These are phyloP conservation scores for Dispira simplex DNA, from an alignment of 192 early-diverging fungal genomes.

Conservation along the genomic window DNA sequence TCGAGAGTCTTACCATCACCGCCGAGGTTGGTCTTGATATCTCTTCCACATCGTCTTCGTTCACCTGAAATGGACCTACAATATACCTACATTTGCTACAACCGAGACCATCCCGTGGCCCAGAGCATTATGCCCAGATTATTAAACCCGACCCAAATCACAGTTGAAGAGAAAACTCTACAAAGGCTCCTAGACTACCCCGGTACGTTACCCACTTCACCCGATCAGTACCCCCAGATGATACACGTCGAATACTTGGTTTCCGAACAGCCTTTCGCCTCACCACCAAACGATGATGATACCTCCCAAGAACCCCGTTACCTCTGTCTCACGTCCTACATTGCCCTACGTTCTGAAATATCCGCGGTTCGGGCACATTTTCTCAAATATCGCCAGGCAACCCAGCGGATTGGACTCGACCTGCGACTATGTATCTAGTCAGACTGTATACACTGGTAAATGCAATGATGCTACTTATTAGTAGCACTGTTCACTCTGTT, in stretches of 20 bases:
- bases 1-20: neutral
- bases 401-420: neutral
- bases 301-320: neutral
- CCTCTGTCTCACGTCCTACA: neutral
- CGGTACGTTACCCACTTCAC: neutral
- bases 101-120: neutral
- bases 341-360: neutral
- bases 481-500: too few relatives aligned
- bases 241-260: neutral
- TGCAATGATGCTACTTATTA: too few relatives aligned
- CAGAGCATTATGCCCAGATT: neutral
- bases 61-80: conserved; percentile 8
- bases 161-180: neutral
- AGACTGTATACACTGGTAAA: too few relatives aligned
- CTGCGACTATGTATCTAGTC: neutral
- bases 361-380: neutral
- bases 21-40: neutral
- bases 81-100: neutral
- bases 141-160: neutral
- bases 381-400: neutral
- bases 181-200: conserved; percentile 5
- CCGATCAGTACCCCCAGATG: neutral
- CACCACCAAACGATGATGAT: neutral
- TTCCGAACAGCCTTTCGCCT: neutral
- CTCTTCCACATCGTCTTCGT: neutral